Evolutionary conservation across 2,329 filamentous ascomycete species (phyloP), one percentile per base, ranked within the genome.

Genomic region (Metarhizium anisopliae): DNA sequence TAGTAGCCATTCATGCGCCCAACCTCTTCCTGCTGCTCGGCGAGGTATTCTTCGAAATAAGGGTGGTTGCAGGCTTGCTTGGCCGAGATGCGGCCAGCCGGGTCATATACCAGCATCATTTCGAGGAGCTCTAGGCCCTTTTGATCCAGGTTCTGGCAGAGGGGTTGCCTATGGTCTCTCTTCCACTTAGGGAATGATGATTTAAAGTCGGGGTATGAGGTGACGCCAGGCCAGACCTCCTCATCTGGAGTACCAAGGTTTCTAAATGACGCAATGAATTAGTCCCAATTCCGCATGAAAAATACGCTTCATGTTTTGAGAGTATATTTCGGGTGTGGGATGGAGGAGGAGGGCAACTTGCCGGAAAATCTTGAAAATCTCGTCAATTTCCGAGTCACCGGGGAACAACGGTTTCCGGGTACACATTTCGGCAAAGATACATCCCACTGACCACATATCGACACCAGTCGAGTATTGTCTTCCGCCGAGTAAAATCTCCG

Each of bases 391-490:
- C 87, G 89, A 94, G 69, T 96, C 91, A 57, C 91, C 91, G 13
- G 91, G 90, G 77, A 96, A 96, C 47, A 96, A 78, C 5, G 91
- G 90, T 74, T 95, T 95, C 66, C 90, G 84, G 2, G 91, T 96
- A 73, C 90, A 95, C 92, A 96, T 96, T 73, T 96, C 91, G 10
- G 92, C 91, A 70, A 96, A 95, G 72, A 96, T 96, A 71, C 90
- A 94, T 59, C 91, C 91, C 52, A 92, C 86, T 36, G 89, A 94
- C 91, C 91, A 96, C 89, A 96, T 96, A 67, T 96, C 91, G 47
- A 96, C 90, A 56, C 91, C 91, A 14, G 91, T 96, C 14, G 89
- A 94, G 75, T 96, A 96, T 70, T 95, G 90, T 53, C 91, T 85
- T 56, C 91, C 90, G 68, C 91, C 91, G 2, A 96, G 83, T 20